Conservation (phyloP, 164 flowering plant species). For the Dillenia turbinata region DNA sequence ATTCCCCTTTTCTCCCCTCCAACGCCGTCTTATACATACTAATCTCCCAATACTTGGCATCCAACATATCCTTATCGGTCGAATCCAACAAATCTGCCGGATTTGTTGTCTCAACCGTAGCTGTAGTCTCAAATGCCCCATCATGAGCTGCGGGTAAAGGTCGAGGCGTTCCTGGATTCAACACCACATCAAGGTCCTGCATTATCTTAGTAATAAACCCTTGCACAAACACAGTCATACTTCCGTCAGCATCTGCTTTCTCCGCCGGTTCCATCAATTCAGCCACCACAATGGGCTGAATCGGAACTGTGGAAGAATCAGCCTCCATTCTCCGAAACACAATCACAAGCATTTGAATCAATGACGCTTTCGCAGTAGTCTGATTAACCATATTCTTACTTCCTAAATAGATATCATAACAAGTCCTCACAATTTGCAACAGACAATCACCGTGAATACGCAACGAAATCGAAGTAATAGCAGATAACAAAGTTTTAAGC, state of each 20-base stretch:
- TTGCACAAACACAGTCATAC: slow-evolving; percentile 84
- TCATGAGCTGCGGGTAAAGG: slow-evolving; percentile 54
- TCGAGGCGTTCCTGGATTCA: slow-evolving; percentile 56
- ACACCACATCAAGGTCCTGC: slow-evolving; percentile 91
- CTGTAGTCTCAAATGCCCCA: slow-evolving; percentile 89
- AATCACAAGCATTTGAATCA: slow-evolving; percentile 95
- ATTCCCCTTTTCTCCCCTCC: slow-evolving; percentile 98
- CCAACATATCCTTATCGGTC: slow-evolving; percentile 98
- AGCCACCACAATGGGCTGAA: slow-evolving; percentile 98
- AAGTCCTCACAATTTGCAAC: slow-evolving; percentile 84
- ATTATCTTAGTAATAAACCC: slow-evolving; percentile 93
- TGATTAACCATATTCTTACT: slow-evolving; percentile 93
- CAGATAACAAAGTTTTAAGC: slow-evolving; percentile 72
- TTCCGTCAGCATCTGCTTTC: slow-evolving; percentile 70
- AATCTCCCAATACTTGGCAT: slow-evolving; percentile 99
- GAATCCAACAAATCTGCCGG: slow-evolving; percentile 97
- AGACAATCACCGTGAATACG: slow-evolving; percentile 93
- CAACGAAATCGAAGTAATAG: slow-evolving; percentile 76
- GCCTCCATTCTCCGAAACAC: slow-evolving; percentile 99
- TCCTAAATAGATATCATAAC: slow-evolving; percentile 84
- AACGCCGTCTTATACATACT: slow-evolving; percentile 98
- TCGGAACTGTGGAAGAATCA: slow-evolving; percentile 86
- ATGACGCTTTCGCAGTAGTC: slow-evolving; percentile 93
- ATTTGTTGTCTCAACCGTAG: slow-evolving; percentile 81
- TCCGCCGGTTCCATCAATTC: slow-evolving; percentile 92